Base-by-base conservation (phyloP, 305 asterid species). In the Petunia hybrid region DNA sequence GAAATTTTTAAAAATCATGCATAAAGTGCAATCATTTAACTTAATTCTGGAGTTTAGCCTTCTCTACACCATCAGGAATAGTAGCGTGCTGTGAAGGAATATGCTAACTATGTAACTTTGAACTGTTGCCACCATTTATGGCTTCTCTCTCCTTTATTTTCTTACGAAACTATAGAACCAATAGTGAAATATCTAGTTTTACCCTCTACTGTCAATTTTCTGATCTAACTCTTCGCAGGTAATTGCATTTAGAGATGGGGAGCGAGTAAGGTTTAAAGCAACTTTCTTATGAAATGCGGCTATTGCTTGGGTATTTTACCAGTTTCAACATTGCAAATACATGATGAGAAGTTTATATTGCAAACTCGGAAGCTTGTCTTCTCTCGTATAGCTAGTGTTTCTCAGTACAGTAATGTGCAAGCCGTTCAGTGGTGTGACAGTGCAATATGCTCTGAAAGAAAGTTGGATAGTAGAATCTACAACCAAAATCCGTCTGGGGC, bases 261-360 rank as follows among this genome's bases (percentile, higher is more conserved):
- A 93, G 88, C 97, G 98, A 85, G 99, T 93, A 69, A 89, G 98
- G 86, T 95, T 95, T 82, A 97, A 93, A 64, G 88, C 98, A 9
- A 93, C 99, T 74, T 95, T 93, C 89, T 86, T 95, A 85, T 97
- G 99, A 84, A 93, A 97, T 86, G 98, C 98, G 82, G 99, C 97
- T 70, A 89, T 93, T 87, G 95, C 99, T 83, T 98, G 98, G 84
- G 88, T 22, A 22, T 88, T 75, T 85, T 95, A 86, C 97, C 98
- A 40, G 89, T 79, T 81, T 90, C 97, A 61, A 84, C 90, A 48
- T 83, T 95, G 85, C 86, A 90, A 3, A 88, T 83, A 80, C 91
- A 90, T 68, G 99, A 95, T 85, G 92, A 95, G 89, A 93, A 94
- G 99, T 95, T 61, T 75, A 73, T 64, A 60, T 77, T 78, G 60